Evolutionary conservation across 2,329 filamentous ascomycete genomes (phyloP).

Genomic region (Metarhizium robertsii): DNA sequence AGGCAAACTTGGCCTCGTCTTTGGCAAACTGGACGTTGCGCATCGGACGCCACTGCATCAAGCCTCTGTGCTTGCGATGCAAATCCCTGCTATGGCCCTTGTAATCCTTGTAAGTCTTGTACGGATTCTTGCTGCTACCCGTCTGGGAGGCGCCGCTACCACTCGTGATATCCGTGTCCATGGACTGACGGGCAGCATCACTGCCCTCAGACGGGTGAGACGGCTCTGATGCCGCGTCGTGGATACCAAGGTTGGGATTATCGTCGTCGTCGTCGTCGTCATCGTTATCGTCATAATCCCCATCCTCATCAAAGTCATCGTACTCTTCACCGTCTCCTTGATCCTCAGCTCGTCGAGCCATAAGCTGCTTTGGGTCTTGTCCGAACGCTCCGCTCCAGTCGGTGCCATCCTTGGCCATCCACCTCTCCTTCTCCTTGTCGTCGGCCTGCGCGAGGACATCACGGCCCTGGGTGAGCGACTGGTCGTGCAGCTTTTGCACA

Average conservation of each 20-base stretch:
- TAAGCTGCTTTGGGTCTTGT: conserved; percentile 52
- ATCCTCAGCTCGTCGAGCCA: conserved; percentile 24
- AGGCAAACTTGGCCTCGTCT: conserved; percentile 72
- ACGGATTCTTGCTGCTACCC: conserved; percentile 39
- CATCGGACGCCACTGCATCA: conserved; percentile 94
- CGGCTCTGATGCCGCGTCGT: conserved; percentile 37
- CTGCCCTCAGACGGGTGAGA: conserved; percentile 18
- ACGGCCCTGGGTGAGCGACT: conserved; percentile 68
- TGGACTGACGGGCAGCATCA: conserved; percentile 22
- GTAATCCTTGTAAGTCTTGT: conserved; percentile 52
- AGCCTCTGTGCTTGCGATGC: conserved; percentile 74
- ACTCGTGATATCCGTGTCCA: conserved; percentile 29
- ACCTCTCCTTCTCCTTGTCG: conserved; percentile 64
- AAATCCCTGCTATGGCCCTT: conserved; percentile 62
- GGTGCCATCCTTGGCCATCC: conserved; percentile 69
- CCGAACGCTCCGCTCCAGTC: conserved; percentile 88
- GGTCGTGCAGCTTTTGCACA: conserved; percentile 69
- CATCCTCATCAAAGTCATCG: conserved; percentile 29
- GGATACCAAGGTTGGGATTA: conserved; percentile 47
- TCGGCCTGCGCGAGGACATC: conserved; percentile 69
- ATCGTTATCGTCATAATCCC: conserved; percentile 18
- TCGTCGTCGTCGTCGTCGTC: conserved; percentile 25
- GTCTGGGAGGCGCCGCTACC: conserved; percentile 21
- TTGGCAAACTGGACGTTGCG: conserved; percentile 81
- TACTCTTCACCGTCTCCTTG: conserved; percentile 26